Evolutionary conservation across 2,329 filamentous ascomycete genomes (phyloP).

Genomic region (Fusarium sp.): DNA sequence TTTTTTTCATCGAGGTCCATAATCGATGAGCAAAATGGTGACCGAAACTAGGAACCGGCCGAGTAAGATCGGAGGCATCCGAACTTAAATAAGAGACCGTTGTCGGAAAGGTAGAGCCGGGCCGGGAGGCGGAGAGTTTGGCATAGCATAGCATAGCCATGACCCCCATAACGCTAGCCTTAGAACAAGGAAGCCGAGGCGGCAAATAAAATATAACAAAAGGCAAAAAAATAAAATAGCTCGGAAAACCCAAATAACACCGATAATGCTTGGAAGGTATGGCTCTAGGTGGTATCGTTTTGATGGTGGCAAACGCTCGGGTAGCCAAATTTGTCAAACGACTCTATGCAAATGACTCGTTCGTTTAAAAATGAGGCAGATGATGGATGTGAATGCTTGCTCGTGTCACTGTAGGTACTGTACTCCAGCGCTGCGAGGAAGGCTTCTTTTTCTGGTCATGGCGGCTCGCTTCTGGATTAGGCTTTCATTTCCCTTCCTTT

Average conservation of each 20-base stretch:
- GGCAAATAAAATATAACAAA: constrained; percentile 11
- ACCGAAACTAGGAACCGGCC: constrained; percentile 11
- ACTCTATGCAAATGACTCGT: constrained; percentile 44
- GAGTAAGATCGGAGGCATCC: constrained; percentile 19
- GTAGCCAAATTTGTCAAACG: constrained; percentile 42
- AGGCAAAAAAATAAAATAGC: constrained; percentile 2
- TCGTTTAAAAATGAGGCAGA: constrained; percentile 29
- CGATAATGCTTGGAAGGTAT: constrained; percentile 43
- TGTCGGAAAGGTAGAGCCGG: constrained; percentile 5
- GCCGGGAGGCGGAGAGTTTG: background rate
- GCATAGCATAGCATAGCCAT: background rate
- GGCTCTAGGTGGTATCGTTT: constrained; percentile 45
- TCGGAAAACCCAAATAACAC: constrained; percentile 39
- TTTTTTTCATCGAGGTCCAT: background rate
- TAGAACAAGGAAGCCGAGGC: background rate
- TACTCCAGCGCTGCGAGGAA: constrained; percentile 9
- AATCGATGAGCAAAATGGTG: constrained; percentile 2
- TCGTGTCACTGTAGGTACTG: constrained; percentile 2
- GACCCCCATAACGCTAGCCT: background rate
- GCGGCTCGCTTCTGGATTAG: background rate
- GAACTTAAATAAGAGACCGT: constrained; percentile 8
- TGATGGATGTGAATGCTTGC: constrained; percentile 23
- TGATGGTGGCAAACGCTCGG: constrained; percentile 37
- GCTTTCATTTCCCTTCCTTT: constrained; percentile 5
- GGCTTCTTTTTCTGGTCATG: constrained; percentile 3